A percentile compares a stretch with the other conserved stretches of the same genome.
phyloP scores from a whole-genome alignment of 2,329 filamentous ascomycete species.

The Paraphoma sp. region DNA sequence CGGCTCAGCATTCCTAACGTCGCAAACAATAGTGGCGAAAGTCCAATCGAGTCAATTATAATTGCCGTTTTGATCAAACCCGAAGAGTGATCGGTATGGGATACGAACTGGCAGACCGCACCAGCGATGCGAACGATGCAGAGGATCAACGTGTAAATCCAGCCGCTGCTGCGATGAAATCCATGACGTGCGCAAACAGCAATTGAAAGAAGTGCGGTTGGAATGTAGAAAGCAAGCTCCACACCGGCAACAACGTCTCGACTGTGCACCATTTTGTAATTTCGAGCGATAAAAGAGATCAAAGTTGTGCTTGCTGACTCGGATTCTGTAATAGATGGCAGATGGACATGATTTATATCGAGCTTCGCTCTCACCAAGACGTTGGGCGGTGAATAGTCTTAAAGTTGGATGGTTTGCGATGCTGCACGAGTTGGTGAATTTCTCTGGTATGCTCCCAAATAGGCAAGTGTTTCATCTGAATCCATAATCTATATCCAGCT shows the following conservation, averaged over 20 bases:
- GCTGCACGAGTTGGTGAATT: neutral
- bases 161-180: constrained; percentile 55
- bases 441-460: neutral
- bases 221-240: constrained; percentile 47
- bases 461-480: constrained; percentile 7
- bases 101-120: constrained; percentile 57
- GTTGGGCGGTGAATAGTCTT: neutral
- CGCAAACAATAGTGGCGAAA: constrained; percentile 58
- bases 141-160: constrained; percentile 62
- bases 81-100: constrained; percentile 51
- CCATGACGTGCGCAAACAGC: constrained; percentile 48
- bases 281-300: neutral
- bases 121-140: constrained; percentile 60
- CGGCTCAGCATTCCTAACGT: constrained; percentile 54
- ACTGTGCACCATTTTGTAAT: constrained; percentile 8
- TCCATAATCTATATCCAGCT: no score
- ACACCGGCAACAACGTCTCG: constrained; percentile 26
- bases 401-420: neutral
- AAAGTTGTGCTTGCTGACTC: neutral
- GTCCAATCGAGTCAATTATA: constrained; percentile 55
- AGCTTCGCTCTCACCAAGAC: neutral
- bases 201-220: constrained; percentile 36
- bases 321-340: neutral
- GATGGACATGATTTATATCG: neutral
- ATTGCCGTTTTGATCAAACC: constrained; percentile 51